Evolutionary conservation across 2,329 filamentous ascomycete species (phyloP).

Genomic region (Emergomyces pasteurianus): DNA sequence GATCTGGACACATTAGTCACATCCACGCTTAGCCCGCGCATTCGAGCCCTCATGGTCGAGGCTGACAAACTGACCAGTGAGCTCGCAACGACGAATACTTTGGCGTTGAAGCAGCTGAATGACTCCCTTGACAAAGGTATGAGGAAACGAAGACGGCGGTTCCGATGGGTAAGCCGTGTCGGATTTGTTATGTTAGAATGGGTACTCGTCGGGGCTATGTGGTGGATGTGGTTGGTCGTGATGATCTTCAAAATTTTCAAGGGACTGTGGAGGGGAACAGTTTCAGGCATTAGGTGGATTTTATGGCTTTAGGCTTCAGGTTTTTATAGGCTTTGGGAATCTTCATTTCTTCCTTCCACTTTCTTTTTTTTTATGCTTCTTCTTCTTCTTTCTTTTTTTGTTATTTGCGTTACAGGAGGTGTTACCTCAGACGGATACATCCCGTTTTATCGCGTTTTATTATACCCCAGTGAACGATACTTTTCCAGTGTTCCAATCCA

Average conservation of each 20-base stretch:
- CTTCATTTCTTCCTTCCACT: not conserved
- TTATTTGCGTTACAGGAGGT: not conserved
- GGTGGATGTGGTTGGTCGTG: conserved; percentile 87
- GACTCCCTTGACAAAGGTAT: conserved; percentile 61
- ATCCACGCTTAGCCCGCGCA: conserved; percentile 43
- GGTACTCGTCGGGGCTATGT: conserved; percentile 78
- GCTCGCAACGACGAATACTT: conserved; percentile 61
- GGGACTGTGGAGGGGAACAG: conserved; percentile 48
- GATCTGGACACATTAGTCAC: conserved; percentile 36
- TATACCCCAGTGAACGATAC: not conserved
- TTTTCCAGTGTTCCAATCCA: not conserved
- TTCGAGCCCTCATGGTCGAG: conserved; percentile 59
- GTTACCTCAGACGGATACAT: not conserved
- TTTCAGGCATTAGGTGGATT: conserved; percentile 61
- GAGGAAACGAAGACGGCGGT: conserved; percentile 59
- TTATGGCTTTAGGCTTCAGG: conserved; percentile 53
- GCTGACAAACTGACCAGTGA: conserved; percentile 69
- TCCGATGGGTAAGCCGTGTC: conserved; percentile 62
- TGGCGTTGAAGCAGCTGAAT: conserved; percentile 67
- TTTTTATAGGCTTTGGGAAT: not conserved
- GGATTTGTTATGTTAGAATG: conserved; percentile 81
- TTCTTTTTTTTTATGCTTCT: no score
- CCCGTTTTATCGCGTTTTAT: not conserved
- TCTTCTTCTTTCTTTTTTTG: not conserved
- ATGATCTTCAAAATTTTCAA: conserved; percentile 58